Evolutionary conservation across 2,329 filamentous ascomycete genomes (phyloP).

Genomic region (Aurifilum marmelostoma): DNA sequence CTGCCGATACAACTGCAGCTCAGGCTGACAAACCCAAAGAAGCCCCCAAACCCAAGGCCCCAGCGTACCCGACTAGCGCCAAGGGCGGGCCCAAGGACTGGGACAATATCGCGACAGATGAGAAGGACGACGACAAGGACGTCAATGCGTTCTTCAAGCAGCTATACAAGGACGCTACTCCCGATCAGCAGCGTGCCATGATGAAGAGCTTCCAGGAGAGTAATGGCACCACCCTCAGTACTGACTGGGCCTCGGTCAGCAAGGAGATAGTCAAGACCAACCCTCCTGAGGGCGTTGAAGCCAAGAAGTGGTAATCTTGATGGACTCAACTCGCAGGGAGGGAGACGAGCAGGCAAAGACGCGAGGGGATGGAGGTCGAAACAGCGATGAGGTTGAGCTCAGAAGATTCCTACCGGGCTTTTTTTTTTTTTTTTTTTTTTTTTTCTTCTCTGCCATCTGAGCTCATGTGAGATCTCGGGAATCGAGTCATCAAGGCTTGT

Average conservation of each 20-base stretch:
- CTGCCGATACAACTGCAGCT: neutral
- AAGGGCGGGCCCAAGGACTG: slow-evolving; percentile 84
- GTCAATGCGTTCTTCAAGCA: slow-evolving; percentile 89
- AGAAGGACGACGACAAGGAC: slow-evolving; percentile 64
- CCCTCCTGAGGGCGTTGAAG: slow-evolving; percentile 77
- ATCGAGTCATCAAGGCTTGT: neutral
- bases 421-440: too few relatives aligned
- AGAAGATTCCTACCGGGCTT: neutral
- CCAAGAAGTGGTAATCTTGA: slow-evolving; percentile 65
- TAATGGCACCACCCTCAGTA: slow-evolving; percentile 89
- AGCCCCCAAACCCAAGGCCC: slow-evolving; percentile 37
- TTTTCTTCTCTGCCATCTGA: slow-evolving; percentile 24
- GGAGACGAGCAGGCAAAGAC: neutral
- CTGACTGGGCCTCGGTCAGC: slow-evolving; percentile 85
- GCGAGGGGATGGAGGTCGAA: neutral
- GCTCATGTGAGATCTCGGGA: neutral
- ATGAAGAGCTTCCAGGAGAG: slow-evolving; percentile 97
- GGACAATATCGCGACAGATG: slow-evolving; percentile 71
- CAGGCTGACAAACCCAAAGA: neutral
- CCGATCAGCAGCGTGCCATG: slow-evolving; percentile 89
- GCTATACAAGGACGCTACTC: slow-evolving; percentile 75
- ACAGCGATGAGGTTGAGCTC: neutral
- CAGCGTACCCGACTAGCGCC: slow-evolving; percentile 85
- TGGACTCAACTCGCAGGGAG: neutral
- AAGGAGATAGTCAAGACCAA: slow-evolving; percentile 70